Conservation (phyloP, 129 eudicot species). For the Ambrosia trifida region DNA sequence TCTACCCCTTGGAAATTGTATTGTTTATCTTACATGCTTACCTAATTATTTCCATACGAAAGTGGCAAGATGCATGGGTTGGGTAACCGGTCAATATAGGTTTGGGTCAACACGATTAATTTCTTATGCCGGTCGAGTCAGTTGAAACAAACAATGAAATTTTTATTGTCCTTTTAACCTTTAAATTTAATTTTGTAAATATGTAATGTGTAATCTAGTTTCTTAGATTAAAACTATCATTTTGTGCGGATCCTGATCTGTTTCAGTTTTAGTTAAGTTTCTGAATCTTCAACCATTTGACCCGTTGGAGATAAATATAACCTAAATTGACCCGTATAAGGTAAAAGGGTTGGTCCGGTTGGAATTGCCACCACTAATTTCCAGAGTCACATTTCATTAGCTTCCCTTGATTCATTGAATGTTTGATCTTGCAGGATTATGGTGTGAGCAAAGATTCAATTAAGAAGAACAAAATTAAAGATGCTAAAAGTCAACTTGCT, state of each 20-base stretch:
- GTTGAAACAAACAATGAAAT: too few species aligned
- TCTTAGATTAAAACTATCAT: background rate
- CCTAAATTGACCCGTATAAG: background rate
- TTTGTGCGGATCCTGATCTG: background rate
- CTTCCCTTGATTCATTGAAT: slow-evolving; percentile 4
- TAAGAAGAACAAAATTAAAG: slow-evolving; percentile 51
- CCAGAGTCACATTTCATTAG: background rate
- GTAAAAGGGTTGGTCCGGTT: slow-evolving; percentile 9
- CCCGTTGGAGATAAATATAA: slow-evolving; percentile 11
- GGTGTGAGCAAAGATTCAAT: slow-evolving; percentile 74
- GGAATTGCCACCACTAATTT: background rate
- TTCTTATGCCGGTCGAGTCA: too few species aligned
- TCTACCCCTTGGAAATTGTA: slow-evolving; percentile 93
- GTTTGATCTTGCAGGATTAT: slow-evolving; percentile 63
- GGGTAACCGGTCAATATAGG: slow-evolving; percentile 5
- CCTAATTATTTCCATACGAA: background rate
- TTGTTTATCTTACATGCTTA: slow-evolving; percentile 16
- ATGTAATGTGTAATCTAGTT: too few species aligned
- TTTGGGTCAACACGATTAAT: background rate
- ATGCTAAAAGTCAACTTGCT: slow-evolving; percentile 68
- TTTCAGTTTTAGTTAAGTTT: background rate
- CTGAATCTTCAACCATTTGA: background rate
- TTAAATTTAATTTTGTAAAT: background rate
- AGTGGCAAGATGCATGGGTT: slow-evolving; percentile 22
- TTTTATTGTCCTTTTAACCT: background rate